Percentiles rank a stretch among this genome's conserved stretches.
Evolutionary conservation across 1,284 basidiomycete species (phyloP).

Genomic region (Leccinum pachyderme): DNA sequence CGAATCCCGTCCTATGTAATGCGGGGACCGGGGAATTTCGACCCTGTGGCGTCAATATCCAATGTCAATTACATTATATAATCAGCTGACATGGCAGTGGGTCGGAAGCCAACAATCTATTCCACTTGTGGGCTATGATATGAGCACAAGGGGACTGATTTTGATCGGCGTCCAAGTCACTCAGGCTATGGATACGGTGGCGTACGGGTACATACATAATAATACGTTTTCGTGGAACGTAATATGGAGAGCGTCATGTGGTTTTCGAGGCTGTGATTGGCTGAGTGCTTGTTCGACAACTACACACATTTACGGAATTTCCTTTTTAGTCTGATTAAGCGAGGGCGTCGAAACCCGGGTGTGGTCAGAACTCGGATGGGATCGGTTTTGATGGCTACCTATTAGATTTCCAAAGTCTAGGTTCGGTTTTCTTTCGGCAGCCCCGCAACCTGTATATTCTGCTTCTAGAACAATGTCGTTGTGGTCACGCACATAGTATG

Average conservation of each 20-base stretch:
- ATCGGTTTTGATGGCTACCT: neutral
- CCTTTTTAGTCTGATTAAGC: neutral
- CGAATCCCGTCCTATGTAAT: neutral
- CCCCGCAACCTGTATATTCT: neutral
- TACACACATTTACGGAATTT: neutral
- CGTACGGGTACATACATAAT: neutral
- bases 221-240: neutral
- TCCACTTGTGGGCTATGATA: neutral
- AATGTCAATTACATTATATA: neutral
- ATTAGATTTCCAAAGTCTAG: neutral
- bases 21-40: neutral
- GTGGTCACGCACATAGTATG: neutral
- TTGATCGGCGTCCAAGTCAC: neutral
- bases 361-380: neutral
- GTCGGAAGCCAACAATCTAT: neutral
- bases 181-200: neutral
- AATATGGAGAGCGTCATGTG: neutral
- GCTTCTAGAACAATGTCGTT: neutral
- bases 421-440: no score
- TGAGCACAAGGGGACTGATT: neutral
- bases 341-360: neutral
- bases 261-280: neutral
- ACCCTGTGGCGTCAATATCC: neutral
- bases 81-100: neutral
- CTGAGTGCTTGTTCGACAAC: neutral